Evolutionary conservation across 352 stramenopile genomes (phyloP), one percentile per base, ranked within the genome.

Genomic region (Thalassiosira ordinaria): DNA sequence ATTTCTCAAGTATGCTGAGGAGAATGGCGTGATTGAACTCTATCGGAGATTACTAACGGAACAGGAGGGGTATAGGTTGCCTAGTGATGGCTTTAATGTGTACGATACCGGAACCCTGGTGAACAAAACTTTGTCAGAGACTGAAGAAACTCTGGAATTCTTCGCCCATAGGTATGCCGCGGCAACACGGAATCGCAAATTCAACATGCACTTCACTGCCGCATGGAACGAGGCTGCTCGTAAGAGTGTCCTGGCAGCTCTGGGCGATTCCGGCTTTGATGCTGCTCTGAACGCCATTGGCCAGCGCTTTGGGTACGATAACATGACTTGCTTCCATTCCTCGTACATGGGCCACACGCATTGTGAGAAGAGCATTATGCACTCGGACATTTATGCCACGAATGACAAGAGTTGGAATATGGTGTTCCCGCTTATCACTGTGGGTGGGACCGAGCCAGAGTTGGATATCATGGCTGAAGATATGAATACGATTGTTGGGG

Each of bases 181-280:
- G 4, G 26, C 67, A n/a, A 24, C 14, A 11, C 27, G 44, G 44
- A 53, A 72, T 35, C 84, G 63, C 41, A 80, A 75, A 31, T 89
- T 80, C 52, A 85, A 89, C 49, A 89, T 89, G 83, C 83, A 89
- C 47, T 89, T 75, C 35, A 66, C 86, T 37, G 52, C 63, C 18
- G 64, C 78, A 22, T 79, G 61, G 53, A 60, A 87, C 39, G 79
- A 83, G 56, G 41, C 27, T 11, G 74, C 82, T 39, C 65, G 73
- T 6, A 65, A 66, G 51, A 51, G 39, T 63, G 61, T 81, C 29
- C 37, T 85, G 0, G 22, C 51, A 27, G 74, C 46, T 26, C 64
- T 89, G 1, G 69, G 78, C 31, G 67, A 72, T 35, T 65, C 63
- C 41, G 82, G 82, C 9, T 89, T 89, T 57, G 82, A 89, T 57